phyloP scores from a whole-genome alignment of 2,329 filamentous ascomycete genomes.

The Myriosclerotinia duriaeana region DNA sequence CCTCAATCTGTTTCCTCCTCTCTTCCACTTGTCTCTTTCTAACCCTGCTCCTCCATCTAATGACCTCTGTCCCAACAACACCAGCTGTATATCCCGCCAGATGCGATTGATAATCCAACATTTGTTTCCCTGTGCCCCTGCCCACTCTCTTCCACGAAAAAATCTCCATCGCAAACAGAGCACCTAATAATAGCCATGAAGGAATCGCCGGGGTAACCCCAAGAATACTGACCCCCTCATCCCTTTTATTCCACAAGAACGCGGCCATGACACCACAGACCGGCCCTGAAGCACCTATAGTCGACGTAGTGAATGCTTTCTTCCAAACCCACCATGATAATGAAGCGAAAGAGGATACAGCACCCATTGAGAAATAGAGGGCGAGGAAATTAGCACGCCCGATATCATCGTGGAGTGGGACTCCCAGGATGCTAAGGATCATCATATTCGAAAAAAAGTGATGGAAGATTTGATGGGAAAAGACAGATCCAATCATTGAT shows the following conservation, averaged over 20 bases:
- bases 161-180: slow-evolving; percentile 53
- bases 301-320: slow-evolving; percentile 47
- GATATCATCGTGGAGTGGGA: slow-evolving; percentile 66
- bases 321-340: slow-evolving; percentile 47
- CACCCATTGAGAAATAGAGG: slow-evolving; percentile 61
- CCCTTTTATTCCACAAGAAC: slow-evolving; percentile 59
- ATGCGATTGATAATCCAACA: slow-evolving; percentile 44
- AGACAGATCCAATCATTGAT: slow-evolving; percentile 61
- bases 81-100: slow-evolving; percentile 42
- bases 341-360: slow-evolving; percentile 58
- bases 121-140: slow-evolving; percentile 19
- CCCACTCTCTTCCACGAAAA: slow-evolving; percentile 43
- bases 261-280: slow-evolving; percentile 61
- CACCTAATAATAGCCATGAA: slow-evolving; percentile 54
- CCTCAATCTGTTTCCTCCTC: slow-evolving; percentile 32
- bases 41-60: slow-evolving; percentile 32
- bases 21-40: slow-evolving; percentile 33
- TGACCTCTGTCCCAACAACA: slow-evolving; percentile 32
- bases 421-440: slow-evolving; percentile 65
- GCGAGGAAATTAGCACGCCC: slow-evolving; percentile 68
- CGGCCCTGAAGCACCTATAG: slow-evolving; percentile 66
- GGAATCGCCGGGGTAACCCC: slow-evolving; percentile 56
- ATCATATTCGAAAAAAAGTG: slow-evolving; percentile 67
- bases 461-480: slow-evolving; percentile 63
- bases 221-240: slow-evolving; percentile 57